Percentiles rank a stretch among this genome's conserved stretches.
Conservation (phyloP, 768 basidiomycete species). For the Leucosporidium yakuticum region DNA sequence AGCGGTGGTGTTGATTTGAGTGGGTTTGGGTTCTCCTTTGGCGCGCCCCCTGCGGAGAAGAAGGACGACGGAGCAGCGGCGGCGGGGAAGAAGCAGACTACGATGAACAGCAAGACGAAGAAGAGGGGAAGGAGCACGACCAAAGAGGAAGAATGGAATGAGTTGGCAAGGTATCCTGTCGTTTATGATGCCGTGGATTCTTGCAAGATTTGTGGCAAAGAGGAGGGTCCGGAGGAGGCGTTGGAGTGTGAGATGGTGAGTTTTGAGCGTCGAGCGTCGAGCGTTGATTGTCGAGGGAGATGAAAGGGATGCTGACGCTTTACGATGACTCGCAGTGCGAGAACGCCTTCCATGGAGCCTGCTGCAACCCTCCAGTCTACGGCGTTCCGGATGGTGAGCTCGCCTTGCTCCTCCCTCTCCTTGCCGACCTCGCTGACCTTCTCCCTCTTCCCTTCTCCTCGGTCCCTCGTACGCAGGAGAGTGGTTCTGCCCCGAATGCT, state of each 20-base stretch:
- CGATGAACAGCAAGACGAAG: background rate
- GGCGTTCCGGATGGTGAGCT: slow-evolving; percentile 77
- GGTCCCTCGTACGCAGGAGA: slow-evolving; percentile 9
- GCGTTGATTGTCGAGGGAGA: background rate
- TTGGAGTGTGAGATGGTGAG: slow-evolving; percentile 86
- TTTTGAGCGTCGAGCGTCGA: too few species aligned
- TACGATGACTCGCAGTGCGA: slow-evolving; percentile 72
- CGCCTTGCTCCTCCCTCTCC: too few species aligned
- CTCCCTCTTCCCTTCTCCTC: background rate
- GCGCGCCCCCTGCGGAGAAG: background rate
- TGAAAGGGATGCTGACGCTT: too few species aligned
- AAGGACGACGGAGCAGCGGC: background rate
- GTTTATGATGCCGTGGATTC: slow-evolving; percentile 61
- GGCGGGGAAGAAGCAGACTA: background rate
- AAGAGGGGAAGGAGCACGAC: slow-evolving; percentile 16
- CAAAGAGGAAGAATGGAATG: slow-evolving; percentile 59
- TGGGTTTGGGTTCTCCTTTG: slow-evolving; percentile 29
- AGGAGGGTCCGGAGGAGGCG: slow-evolving; percentile 56
- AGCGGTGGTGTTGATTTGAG: slow-evolving; percentile 26
- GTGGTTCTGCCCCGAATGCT: slow-evolving; percentile 34
- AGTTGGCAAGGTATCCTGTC: slow-evolving; percentile 71
- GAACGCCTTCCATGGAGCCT: slow-evolving; percentile 73
- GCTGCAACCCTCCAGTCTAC: slow-evolving; percentile 68
- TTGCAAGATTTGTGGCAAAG: slow-evolving; percentile 67
- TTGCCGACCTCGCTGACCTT: too few species aligned